Percentiles rank a stretch among this genome's conserved stretches.
Conservation (phyloP, 148 eudicot genomes). For the Vaccinium vitisidaea region DNA sequence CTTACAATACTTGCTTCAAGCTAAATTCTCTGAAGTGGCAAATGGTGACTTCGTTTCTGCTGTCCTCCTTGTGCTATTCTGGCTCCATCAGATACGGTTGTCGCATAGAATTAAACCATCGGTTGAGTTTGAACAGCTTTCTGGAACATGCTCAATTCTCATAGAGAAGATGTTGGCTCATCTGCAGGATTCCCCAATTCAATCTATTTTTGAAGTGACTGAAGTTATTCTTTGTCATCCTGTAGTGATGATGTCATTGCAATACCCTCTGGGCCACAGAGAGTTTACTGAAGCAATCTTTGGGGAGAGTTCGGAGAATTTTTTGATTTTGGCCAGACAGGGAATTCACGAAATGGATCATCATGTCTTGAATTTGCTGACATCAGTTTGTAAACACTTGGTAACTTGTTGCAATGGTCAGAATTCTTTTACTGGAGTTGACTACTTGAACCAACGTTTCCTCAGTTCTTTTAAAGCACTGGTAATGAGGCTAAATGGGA, state of each 20-base stretch:
- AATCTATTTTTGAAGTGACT: conserved; percentile 43
- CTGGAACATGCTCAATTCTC: conserved; percentile 46
- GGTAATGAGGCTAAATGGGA: conserved; percentile 37
- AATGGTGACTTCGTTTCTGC: conserved; percentile 49
- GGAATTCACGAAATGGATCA: conserved; percentile 47
- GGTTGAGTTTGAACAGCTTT: conserved; percentile 42
- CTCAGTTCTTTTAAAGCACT: conserved; percentile 36
- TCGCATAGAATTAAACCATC: conserved; percentile 43
- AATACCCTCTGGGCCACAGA: conserved; percentile 35
- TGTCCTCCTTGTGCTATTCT: conserved; percentile 65
- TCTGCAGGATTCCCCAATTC: conserved; percentile 28
- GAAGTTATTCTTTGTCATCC: conserved; percentile 70
- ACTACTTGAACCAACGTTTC: conserved; percentile 30
- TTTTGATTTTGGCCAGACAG: conserved; percentile 37
- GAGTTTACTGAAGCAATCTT: conserved; percentile 41
- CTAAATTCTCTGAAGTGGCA: conserved; percentile 47
- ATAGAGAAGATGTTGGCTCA: conserved; percentile 42
- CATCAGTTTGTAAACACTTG: conserved; percentile 41
- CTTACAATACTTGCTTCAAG: conserved; percentile 52
- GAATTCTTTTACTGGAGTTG: conserved; percentile 21
- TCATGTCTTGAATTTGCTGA: conserved; percentile 48
- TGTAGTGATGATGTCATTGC: conserved; percentile 46
- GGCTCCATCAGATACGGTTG: conserved; percentile 53
- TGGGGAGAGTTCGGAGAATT: conserved; percentile 31
- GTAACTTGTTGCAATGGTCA: conserved; percentile 28